Base-by-base conservation (phyloP, 805 yeast species). In the Metschnikowia lachancei region DNA sequence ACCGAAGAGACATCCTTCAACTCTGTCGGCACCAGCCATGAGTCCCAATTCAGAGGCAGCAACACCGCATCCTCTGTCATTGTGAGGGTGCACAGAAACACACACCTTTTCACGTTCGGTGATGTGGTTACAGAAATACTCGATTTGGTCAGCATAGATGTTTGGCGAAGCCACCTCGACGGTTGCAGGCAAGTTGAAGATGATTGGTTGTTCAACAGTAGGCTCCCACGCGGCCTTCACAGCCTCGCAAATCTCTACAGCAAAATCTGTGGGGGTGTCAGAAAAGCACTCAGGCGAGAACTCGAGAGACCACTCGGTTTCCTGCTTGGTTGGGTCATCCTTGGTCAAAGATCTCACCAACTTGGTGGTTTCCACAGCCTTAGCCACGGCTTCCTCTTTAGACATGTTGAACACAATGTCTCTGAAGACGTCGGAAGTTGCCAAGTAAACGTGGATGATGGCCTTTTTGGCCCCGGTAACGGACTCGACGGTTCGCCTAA, bases 11-110 rank as follows among this genome's bases (percentile, higher is more conserved):
- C 91, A 85, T 47, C 92, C 92, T 67, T 85, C 92, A 42, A 85
- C 87, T 72, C 92, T 77, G 67, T 85, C 91, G 50, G 87, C 92
- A 60, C 92, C 92, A n/a, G 90, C 92, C 59, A 85, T 68, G 28
- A 82, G 57, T 57, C 89, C 91, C 50, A 85, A 71, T 64, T 85
- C 92, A 38, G 88, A 75, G 20, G 92, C 92, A 37, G 92, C 92
- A 45, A 85, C 90, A 61, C 88, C 90, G 63, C 88, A 83, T 17
- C 92, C 92, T 66, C 92, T 77, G 63, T 85, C 92, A 59, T 85
- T 85, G 66, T 85, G 92, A 51, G 86, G 78, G 60, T 85, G 92
- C 13, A 84, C 76, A 18, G 90, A 83, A 48, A 85, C 78, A 51
- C 82, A 70, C 35, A 83, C 79, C 57, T 82, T 83, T 60, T 84